Evolutionary conservation across 345 rosid genomes (phyloP).

Genomic region (Abelmoschus esculentus): DNA sequence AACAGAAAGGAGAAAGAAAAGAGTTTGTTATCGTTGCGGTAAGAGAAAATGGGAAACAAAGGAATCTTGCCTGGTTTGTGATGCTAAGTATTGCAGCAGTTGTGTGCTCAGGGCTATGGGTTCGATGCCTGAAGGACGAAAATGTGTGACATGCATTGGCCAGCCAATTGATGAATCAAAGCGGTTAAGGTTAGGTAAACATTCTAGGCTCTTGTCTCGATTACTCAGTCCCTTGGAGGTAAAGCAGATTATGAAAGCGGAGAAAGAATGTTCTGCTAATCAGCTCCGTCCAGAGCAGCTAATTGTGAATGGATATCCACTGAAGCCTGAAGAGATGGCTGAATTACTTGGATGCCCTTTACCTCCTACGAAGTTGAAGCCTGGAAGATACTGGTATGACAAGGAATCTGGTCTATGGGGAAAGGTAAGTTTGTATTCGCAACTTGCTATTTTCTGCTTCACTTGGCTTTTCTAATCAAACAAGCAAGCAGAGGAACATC

Average conservation of each 20-base stretch:
- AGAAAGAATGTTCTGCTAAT: slow-evolving; percentile 87
- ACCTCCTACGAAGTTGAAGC: slow-evolving; percentile 84
- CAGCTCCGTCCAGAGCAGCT: slow-evolving; percentile 93
- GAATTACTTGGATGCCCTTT: slow-evolving; percentile 68
- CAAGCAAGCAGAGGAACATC: not conserved
- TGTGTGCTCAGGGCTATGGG: slow-evolving; percentile 98
- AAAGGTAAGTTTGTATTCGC: slow-evolving; percentile 38
- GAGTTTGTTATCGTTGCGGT: slow-evolving; percentile 69
- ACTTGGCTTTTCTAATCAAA: slow-evolving; percentile 2
- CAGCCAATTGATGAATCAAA: slow-evolving; percentile 83
- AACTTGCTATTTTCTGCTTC: slow-evolving; percentile 10
- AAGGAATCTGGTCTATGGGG: slow-evolving; percentile 99
- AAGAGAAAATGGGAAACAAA: slow-evolving; percentile 93
- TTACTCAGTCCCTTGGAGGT: slow-evolving; percentile 91
- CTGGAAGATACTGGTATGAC: slow-evolving; percentile 96
- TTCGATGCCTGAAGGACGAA: slow-evolving; percentile 99
- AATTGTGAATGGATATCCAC: slow-evolving; percentile 69
- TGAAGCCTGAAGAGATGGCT: slow-evolving; percentile 86
- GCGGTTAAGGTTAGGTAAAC: slow-evolving; percentile 63
- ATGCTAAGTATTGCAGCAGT: slow-evolving; percentile 79
- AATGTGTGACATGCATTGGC: slow-evolving; percentile 83
- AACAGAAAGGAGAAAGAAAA: slow-evolving; percentile 46
- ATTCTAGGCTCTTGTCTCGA: slow-evolving; percentile 64
- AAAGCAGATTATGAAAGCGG: slow-evolving; percentile 97
- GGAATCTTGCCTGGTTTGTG: slow-evolving; percentile 91